A percentile compares a stretch with the other conserved stretches of the same genome.
Evolutionary conservation across 208 protist genomes (phyloP).

Genomic region (Strigomonas culicis): DNA sequence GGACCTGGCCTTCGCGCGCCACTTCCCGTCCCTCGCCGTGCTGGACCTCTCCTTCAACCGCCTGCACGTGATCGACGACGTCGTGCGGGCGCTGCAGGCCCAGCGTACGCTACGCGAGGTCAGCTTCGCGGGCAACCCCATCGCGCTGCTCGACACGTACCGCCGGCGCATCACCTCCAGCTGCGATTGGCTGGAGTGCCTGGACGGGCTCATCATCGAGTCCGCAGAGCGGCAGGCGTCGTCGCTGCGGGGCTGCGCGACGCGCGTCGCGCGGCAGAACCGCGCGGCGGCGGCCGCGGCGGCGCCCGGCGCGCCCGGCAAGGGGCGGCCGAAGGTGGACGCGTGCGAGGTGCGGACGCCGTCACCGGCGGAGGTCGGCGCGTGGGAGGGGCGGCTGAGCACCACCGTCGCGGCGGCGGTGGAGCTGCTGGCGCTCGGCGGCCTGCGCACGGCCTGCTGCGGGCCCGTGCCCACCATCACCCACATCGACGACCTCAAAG

Average conservation of each 20-base stretch:
- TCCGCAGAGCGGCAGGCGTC: constrained; percentile 28
- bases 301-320: not conserved
- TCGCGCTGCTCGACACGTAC: constrained; percentile 64
- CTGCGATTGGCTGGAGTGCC: constrained; percentile 46
- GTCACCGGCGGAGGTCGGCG: constrained; percentile 1
- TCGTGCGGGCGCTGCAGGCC: constrained; percentile 24
- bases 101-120: constrained; percentile 57
- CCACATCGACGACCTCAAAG: constrained; percentile 22
- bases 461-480: constrained; percentile 17
- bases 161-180: constrained; percentile 27
- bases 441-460: constrained; percentile 29
- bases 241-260: not conserved
- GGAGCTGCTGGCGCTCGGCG: constrained; percentile 37
- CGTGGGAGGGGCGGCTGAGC: constrained; percentile 16
- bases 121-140: constrained; percentile 59
- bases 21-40: constrained; percentile 50
- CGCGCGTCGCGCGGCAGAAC: not conserved
- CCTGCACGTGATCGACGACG: constrained; percentile 33
- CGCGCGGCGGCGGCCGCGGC: not conserved
- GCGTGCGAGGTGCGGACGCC: not conserved
- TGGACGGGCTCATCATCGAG: constrained; percentile 51
- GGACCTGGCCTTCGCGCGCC: constrained; percentile 34
- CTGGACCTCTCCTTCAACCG: constrained; percentile 70
- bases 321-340: not conserved
- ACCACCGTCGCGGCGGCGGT: constrained; percentile 30